Base-by-base conservation (phyloP, 345 rosid species). In the Pistacia vera region DNA sequence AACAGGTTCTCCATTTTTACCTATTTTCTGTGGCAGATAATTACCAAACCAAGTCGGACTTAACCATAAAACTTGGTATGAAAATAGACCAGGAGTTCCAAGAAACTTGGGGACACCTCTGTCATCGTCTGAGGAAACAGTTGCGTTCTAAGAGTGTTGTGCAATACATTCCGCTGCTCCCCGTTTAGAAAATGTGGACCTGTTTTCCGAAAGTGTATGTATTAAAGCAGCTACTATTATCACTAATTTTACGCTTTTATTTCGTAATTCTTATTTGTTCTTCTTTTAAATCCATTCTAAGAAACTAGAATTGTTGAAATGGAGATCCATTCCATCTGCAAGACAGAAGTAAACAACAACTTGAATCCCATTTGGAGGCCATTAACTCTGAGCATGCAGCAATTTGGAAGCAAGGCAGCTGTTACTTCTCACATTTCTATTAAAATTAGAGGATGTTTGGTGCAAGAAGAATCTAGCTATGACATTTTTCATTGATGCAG, bases 341-440 rank as follows among this genome's bases (percentile, higher is more conserved):
- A 89, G 85, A 92, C 97, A n/a, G 95, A 92, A 84, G 97, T 90
- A 61, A 79, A 89, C 76, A 82, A 92, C 82, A 81, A 94, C 78
- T 78, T 95, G n/a, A 90, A 91, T 81, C 98, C 98, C 48, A 56
- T 70, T 70, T 95, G 97, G 97, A 91, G 72, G 76, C 88, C 91
- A 20, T 51, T 90, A 44, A 76, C 80, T 80, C 82, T 95, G 63
- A 92, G 81, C 72, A 90, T 83, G 95, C 97, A 90, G 76, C 98
- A 95, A 77, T 89, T 88, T 71, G 95, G 85, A 84, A 91, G 90
- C 93, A 93, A 89, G 91, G 97, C 79, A 88, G 90, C 77, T 78
- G 54, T 22, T 16, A 63, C 16, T 28, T 25, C 62, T 54, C 51
- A 18, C 46, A 63, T 70, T 63, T 52, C 41, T 41, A 13, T 58